A percentile compares a stretch with the other conserved stretches of the same genome.
Conservation (phyloP, 345 rosid genomes). For the Crucihimalaya himalaica region DNA sequence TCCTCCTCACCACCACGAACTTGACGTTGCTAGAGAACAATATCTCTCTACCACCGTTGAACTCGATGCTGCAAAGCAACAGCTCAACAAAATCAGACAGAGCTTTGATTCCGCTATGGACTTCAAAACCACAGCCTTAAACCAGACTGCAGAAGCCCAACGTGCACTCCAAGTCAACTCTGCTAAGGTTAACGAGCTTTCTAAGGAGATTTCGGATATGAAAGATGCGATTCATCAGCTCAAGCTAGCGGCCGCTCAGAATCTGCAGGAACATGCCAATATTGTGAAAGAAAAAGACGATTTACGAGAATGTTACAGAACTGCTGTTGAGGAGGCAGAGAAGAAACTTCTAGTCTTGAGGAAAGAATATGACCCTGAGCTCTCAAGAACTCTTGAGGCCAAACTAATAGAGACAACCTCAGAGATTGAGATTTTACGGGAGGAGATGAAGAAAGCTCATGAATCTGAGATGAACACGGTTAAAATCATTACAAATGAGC, state of each 20-base stretch:
- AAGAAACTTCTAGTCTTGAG: constrained; percentile 45
- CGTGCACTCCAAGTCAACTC: constrained; percentile 45
- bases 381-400: constrained; percentile 50
- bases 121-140: constrained; percentile 56
- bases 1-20: constrained; percentile 48
- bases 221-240: constrained; percentile 58
- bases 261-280: constrained; percentile 47
- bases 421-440: constrained; percentile 64
- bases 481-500: constrained; percentile 58
- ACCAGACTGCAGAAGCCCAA: constrained; percentile 71
- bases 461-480: constrained; percentile 49
- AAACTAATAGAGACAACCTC: constrained; percentile 54
- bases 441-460: constrained; percentile 67
- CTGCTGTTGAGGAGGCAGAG: constrained; percentile 53
- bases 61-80: constrained; percentile 68
- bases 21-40: constrained; percentile 59
- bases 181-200: constrained; percentile 51
- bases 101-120: constrained; percentile 76
- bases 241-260: constrained; percentile 52
- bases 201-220: constrained; percentile 63
- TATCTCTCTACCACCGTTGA: constrained; percentile 51
- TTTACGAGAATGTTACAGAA: constrained; percentile 43
- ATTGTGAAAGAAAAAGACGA: constrained; percentile 53
- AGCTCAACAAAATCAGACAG: constrained; percentile 66
- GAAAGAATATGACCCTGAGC: constrained; percentile 56